These are phyloP conservation scores for Suillus bovinus DNA, from an alignment of 768 basidiomycete genomes.

Conservation along the genomic window DNA sequence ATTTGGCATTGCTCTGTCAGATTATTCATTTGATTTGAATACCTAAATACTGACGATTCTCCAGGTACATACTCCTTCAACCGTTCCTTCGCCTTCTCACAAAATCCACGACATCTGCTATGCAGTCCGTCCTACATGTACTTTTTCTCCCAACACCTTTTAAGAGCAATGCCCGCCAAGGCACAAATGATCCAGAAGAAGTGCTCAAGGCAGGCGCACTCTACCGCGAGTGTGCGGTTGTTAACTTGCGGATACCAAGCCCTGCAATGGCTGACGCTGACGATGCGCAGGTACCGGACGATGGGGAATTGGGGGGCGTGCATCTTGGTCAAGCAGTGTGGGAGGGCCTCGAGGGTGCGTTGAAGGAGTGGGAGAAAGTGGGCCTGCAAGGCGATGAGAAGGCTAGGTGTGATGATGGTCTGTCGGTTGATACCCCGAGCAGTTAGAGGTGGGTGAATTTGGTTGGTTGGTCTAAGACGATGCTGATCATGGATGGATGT, in stretches of 20 bases:
- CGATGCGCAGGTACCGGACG: constrained; percentile 49
- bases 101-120: constrained; percentile 61
- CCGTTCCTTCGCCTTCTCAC: constrained; percentile 69
- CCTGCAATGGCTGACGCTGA: constrained; percentile 29
- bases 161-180: constrained; percentile 46
- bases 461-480: not conserved
- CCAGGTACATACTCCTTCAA: constrained; percentile 65
- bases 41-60: constrained; percentile 10
- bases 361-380: constrained; percentile 65
- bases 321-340: constrained; percentile 66
- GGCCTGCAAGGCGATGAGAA: constrained; percentile 22
- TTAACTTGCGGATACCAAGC: constrained; percentile 42
- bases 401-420: constrained; percentile 23
- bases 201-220: constrained; percentile 76
- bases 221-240: constrained; percentile 75
- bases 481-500: not conserved
- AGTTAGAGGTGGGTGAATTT: constrained; percentile 15
- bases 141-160: constrained; percentile 83
- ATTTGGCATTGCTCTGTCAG: constrained; percentile 52
- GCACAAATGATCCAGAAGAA: constrained; percentile 46
- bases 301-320: constrained; percentile 74
- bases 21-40: constrained; percentile 11
- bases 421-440: constrained; percentile 23
- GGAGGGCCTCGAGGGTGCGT: constrained; percentile 69
- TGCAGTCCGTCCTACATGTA: constrained; percentile 81